phyloP scores from a whole-genome alignment of 169 alveolate genomes.

The Plasmodium chabaudi region DNA sequence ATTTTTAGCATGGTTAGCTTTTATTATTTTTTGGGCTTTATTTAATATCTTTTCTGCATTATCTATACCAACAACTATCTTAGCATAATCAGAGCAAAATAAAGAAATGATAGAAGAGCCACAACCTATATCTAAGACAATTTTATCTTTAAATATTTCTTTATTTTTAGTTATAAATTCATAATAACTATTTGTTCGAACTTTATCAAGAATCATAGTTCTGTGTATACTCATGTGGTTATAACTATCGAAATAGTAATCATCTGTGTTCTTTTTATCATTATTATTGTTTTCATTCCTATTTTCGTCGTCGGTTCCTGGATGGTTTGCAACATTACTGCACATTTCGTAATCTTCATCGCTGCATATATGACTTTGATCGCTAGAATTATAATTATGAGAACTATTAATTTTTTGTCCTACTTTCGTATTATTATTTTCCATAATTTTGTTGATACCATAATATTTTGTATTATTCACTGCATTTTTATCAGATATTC shows the following conservation, averaged over 20 bases:
- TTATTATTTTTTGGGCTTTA: conserved; percentile 90
- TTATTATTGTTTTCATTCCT: neutral
- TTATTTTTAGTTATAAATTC: conserved; percentile 88
- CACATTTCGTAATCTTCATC: neutral
- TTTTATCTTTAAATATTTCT: conserved; percentile 88
- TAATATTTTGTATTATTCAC: no score
- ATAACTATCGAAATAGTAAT: conserved; percentile 92
- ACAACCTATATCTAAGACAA: conserved; percentile 97
- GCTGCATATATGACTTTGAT: neutral
- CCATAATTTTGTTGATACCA: neutral
- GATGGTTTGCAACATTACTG: neutral
- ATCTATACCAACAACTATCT: conserved; percentile 92
- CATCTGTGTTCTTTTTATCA: conserved; percentile 39
- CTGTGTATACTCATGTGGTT: conserved; percentile 91
- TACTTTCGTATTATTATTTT: neutral
- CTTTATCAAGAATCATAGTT: conserved; percentile 94
- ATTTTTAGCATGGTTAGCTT: conserved; percentile 95
- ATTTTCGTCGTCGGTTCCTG: neutral
- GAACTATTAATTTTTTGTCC: neutral
- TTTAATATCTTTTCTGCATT: conserved; percentile 92
- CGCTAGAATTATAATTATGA: neutral
- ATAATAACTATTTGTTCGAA: conserved; percentile 92
- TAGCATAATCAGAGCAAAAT: conserved; percentile 92
- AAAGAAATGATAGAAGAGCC: conserved; percentile 97
- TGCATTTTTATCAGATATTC: neutral